A percentile compares a stretch with the other conserved stretches of the same genome.
Evolutionary conservation across 225 moss, liverwort and hornwort genomes (phyloP).

Genomic region (Lunularia cruciata): DNA sequence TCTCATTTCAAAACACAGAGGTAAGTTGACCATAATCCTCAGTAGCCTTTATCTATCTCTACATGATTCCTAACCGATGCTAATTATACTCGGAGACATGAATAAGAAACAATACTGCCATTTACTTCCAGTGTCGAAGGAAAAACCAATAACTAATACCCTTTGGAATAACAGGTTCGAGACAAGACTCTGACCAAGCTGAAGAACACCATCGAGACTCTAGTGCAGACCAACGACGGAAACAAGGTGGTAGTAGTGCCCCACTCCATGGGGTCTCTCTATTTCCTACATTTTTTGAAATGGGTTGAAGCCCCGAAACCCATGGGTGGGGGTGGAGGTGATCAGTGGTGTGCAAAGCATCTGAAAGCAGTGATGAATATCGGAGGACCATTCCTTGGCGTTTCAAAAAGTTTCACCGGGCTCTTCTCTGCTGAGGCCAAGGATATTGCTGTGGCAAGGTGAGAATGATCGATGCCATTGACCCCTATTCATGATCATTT

Average conservation of each 20-base stretch:
- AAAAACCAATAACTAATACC: background rate
- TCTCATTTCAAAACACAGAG: conserved; percentile 55
- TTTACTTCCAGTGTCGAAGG: background rate
- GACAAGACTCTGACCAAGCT: conserved; percentile 69
- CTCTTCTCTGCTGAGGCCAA: conserved; percentile 98
- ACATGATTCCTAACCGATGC: too few species aligned
- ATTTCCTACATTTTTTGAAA: conserved; percentile 87
- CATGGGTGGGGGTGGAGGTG: conserved; percentile 95
- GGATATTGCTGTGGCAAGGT: conserved; percentile 99
- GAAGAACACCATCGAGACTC: conserved; percentile 72
- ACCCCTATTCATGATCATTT: too few species aligned
- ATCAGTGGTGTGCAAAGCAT: conserved; percentile 81
- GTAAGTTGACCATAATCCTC: conserved; percentile 11
- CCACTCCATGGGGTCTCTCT: conserved; percentile 96
- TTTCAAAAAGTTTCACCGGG: conserved; percentile 86
- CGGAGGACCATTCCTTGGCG: conserved; percentile 89
- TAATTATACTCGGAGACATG: too few species aligned
- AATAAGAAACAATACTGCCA: too few species aligned
- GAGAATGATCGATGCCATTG: conserved; percentile 3
- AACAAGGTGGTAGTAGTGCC: conserved; percentile 81
- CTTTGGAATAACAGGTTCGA: conserved; percentile 49
- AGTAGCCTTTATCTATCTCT: too few species aligned
- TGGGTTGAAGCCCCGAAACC: conserved; percentile 96
- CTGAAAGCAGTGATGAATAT: conserved; percentile 85
- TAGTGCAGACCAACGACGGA: conserved; percentile 67